phyloP scores from a whole-genome alignment of 352 stramenopile genomes.

The Phytophthora megakarya region DNA sequence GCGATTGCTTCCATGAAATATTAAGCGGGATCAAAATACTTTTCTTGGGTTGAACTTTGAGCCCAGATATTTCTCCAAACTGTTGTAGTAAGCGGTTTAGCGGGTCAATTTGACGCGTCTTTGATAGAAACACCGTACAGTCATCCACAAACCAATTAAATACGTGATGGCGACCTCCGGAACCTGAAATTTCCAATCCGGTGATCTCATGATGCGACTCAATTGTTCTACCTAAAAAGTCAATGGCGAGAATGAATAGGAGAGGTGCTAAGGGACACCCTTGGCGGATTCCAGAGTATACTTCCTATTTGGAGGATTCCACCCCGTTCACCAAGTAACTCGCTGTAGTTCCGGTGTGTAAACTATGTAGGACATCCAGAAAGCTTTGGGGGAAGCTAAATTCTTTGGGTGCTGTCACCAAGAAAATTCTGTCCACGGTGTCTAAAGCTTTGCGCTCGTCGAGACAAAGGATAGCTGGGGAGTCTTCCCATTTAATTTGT shows the following conservation, averaged over 20 bases:
- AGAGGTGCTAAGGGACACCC: slow-evolving; percentile 5
- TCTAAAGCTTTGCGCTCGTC: slow-evolving; percentile 13
- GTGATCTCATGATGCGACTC: background rate
- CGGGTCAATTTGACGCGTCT: background rate
- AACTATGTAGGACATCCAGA: background rate
- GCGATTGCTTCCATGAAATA: background rate
- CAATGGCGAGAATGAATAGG: slow-evolving; percentile 10
- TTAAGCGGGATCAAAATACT: slow-evolving; percentile 6
- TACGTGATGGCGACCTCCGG: background rate
- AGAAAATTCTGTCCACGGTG: slow-evolving; percentile 4
- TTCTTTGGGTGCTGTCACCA: background rate
- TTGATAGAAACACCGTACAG: slow-evolving; percentile 2
- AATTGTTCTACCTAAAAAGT: slow-evolving; percentile 3
- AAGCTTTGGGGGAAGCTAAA: slow-evolving; percentile 6
- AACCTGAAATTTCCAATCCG: slow-evolving; percentile 3
- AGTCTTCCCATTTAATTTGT: background rate
- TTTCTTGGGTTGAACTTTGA: slow-evolving; percentile 7
- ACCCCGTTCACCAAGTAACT: slow-evolving; percentile 15
- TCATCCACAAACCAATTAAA: slow-evolving; percentile 14
- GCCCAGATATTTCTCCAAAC: slow-evolving; percentile 5
- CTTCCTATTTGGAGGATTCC: slow-evolving; percentile 1
- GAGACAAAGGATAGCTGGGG: background rate
- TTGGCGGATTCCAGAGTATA: slow-evolving; percentile 6
- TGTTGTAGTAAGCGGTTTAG: background rate
- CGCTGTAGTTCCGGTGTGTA: slow-evolving; percentile 12